Evolutionary conservation across 2,329 filamentous ascomycete species (phyloP).

Genomic region (Herpomyces periplanetae): DNA sequence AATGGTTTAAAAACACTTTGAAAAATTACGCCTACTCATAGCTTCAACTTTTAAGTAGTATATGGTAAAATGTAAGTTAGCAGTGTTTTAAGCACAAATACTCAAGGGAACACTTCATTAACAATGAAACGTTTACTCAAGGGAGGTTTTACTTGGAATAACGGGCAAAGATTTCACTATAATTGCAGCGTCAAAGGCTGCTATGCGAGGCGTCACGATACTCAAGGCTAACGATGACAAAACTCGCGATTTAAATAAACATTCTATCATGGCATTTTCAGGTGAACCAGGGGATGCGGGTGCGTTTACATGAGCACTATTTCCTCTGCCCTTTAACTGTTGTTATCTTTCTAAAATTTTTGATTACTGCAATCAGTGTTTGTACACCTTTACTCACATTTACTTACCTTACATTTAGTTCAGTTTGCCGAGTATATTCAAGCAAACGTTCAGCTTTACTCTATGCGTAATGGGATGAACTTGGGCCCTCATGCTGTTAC

Average conservation of each 20-base stretch:
- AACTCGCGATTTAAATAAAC: slow-evolving; percentile 60
- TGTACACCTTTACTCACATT: too few relatives aligned
- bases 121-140: slow-evolving; percentile 9
- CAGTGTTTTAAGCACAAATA: too few relatives aligned
- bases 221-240: slow-evolving; percentile 90
- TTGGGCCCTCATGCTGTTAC: slow-evolving; percentile 59
- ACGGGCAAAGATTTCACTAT: slow-evolving; percentile 98
- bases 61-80: too few relatives aligned
- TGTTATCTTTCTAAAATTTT: too few relatives aligned
- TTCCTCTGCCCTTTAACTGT: not conserved
- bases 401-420: slow-evolving; percentile 14
- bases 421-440: slow-evolving; percentile 99
- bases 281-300: slow-evolving; percentile 86
- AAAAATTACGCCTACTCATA: too few relatives aligned
- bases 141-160: slow-evolving; percentile 92
- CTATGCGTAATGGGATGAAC: slow-evolving; percentile 84
- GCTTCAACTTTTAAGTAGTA: too few relatives aligned
- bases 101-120: too few relatives aligned
- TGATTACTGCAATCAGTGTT: too few relatives aligned
- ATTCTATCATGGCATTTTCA: slow-evolving; percentile 74
- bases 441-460: slow-evolving; percentile 89
- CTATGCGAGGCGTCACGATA: slow-evolving; percentile 85
- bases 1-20: too few relatives aligned
- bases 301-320: slow-evolving; percentile 10
- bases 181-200: slow-evolving; percentile 83